Evolutionary conservation across 208 protist species (phyloP).

Genomic region (Leishmania braziliensis): DNA sequence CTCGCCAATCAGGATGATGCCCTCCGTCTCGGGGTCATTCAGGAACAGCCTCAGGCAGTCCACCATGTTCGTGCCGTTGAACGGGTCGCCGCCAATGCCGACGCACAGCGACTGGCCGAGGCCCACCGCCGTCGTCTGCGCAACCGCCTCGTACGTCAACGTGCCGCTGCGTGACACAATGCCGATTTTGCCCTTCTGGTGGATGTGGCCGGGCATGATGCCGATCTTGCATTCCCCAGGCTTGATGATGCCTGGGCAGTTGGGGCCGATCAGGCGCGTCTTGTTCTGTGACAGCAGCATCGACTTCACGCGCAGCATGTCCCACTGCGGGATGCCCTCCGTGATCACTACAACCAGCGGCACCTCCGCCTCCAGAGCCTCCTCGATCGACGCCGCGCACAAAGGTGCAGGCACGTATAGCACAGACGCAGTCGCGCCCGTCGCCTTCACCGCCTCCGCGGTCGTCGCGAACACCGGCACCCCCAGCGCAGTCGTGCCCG

Average conservation of each 20-base stretch:
- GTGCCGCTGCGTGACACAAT: conserved; percentile 99
- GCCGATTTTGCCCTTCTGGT: conserved; percentile 98
- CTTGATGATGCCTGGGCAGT: conserved; percentile 98
- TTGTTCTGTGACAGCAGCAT: conserved; percentile 93
- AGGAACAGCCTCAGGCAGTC: conserved; percentile 97
- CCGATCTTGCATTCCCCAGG: conserved; percentile 99
- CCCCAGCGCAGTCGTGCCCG: conserved; percentile 92
- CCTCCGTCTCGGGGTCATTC: conserved; percentile 97
- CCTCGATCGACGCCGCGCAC: conserved; percentile 96
- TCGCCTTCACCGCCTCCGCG: conserved; percentile 89
- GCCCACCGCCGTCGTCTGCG: conserved; percentile 96
- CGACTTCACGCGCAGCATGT: conserved; percentile 96
- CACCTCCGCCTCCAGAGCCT: conserved; percentile 97
- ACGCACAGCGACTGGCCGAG: conserved; percentile 97
- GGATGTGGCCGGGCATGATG: conserved; percentile 99
- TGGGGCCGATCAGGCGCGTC: conserved; percentile 97
- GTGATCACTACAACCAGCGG: conserved; percentile 98
- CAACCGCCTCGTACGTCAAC: conserved; percentile 99
- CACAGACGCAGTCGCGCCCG: conserved; percentile 94
- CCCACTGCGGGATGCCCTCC: conserved; percentile 99
- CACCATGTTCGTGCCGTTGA: conserved; percentile 99
- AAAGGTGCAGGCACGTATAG: conserved; percentile 98
- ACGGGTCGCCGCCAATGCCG: conserved; percentile 99
- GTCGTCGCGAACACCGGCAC: conserved; percentile 96
- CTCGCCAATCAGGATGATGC: conserved; percentile 98